Percentiles rank a stretch among this genome's conserved stretches.
These are phyloP conservation scores for Emergomyces pasteurianus DNA, from an alignment of 2,329 filamentous ascomycete species.

Conservation along the genomic window DNA sequence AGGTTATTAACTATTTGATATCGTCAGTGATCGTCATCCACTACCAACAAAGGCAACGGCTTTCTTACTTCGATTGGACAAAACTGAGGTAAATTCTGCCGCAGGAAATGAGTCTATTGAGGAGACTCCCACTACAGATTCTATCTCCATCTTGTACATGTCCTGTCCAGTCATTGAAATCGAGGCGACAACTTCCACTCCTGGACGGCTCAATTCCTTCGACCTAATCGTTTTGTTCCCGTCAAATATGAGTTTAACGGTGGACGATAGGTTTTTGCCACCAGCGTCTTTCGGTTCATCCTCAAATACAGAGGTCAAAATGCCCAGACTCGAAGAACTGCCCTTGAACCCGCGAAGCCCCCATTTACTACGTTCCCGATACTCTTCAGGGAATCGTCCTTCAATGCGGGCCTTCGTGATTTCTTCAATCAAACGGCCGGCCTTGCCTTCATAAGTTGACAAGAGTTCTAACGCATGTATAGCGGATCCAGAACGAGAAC, in stretches of 20 bases:
- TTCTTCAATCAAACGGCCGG: conserved; percentile 68
- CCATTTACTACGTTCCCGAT: conserved; percentile 72
- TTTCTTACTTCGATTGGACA: conserved; percentile 60
- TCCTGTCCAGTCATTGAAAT: conserved; percentile 58
- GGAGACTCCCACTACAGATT: conserved; percentile 57
- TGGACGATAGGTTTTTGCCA: conserved; percentile 39
- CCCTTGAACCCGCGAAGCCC: conserved; percentile 59
- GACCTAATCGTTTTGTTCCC: conserved; percentile 17
- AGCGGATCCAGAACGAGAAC: conserved; percentile 18
- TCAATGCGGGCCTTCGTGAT: conserved; percentile 77
- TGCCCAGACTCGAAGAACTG: conserved; percentile 42
- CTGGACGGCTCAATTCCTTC: conserved; percentile 21
- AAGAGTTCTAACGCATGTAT: conserved; percentile 60
- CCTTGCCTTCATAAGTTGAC: conserved; percentile 67
- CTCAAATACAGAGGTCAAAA: conserved; percentile 38
- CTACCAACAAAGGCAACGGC: not conserved
- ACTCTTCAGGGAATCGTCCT: conserved; percentile 67
- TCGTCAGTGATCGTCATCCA: not conserved
- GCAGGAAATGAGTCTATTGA: conserved; percentile 61
- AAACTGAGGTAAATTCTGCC: conserved; percentile 61
- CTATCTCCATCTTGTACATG: conserved; percentile 45
- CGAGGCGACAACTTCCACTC: conserved; percentile 45
- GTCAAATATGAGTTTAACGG: conserved; percentile 27
- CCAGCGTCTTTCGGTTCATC: conserved; percentile 27
- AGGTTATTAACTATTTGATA: conserved; percentile 52